These are phyloP conservation scores for Articulospora tetracladia DNA, from an alignment of 495 filamentous ascomycete species.

Conservation along the genomic window DNA sequence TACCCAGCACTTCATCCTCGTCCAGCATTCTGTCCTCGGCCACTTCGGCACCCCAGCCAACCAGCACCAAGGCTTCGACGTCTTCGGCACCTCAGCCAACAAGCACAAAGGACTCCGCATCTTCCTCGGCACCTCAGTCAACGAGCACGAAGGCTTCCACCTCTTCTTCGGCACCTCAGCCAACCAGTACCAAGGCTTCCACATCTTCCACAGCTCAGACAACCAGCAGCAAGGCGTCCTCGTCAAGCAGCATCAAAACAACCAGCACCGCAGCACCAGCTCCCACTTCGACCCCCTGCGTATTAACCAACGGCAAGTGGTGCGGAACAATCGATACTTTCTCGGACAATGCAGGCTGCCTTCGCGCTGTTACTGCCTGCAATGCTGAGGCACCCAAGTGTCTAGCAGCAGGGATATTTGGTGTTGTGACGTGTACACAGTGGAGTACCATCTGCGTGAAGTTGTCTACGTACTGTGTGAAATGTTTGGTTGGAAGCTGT, in stretches of 20 bases:
- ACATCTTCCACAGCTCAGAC: not conserved
- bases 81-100: not conserved
- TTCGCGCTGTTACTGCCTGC: not conserved
- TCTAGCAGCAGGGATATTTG: not conserved
- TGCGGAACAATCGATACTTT: conserved; percentile 8
- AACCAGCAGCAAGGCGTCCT: not conserved
- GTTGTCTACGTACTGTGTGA: conserved; percentile 7
- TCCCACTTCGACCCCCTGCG: conserved; percentile 1
- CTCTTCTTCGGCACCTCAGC: not conserved
- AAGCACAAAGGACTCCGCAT: too few species aligned
- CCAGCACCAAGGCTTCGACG: not conserved
- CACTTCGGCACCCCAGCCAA: not conserved
- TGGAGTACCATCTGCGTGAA: not conserved
- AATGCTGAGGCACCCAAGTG: not conserved
- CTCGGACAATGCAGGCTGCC: not conserved
- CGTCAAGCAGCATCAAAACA: not conserved
- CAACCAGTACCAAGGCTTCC: not conserved
- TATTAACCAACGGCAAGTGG: conserved; percentile 5
- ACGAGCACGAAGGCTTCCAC: not conserved
- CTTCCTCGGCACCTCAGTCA: not conserved
- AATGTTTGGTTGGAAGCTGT: not conserved
- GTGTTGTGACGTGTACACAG: not conserved
- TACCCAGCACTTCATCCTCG: not conserved
- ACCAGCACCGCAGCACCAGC: not conserved
- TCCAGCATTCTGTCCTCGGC: too few species aligned